phyloP scores from a whole-genome alignment of 73 alveolate species.

The Tetrahymena malaccensis region DNA sequence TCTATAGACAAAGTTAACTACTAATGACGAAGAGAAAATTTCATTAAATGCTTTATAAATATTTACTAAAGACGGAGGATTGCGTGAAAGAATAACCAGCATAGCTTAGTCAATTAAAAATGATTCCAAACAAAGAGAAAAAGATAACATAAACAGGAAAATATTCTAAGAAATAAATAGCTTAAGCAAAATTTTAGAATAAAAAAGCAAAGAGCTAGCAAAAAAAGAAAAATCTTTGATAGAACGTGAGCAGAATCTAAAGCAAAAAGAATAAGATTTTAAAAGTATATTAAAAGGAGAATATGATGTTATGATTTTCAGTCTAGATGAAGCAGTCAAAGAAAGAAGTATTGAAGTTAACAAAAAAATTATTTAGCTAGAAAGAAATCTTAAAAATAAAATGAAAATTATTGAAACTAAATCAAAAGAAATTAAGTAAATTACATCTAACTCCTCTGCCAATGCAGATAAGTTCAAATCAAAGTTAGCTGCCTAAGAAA shows the following conservation, averaged over 20 bases:
- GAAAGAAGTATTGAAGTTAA: neutral
- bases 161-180: neutral
- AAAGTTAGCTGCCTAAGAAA: neutral
- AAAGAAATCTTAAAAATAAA: neutral
- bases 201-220: neutral
- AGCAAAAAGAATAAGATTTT: neutral
- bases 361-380: neutral
- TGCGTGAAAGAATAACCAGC: neutral
- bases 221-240: neutral
- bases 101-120: neutral
- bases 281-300: neutral
- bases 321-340: neutral
- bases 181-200: neutral
- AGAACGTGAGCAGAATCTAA: neutral
- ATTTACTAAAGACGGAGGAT: neutral
- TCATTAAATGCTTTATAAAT: neutral
- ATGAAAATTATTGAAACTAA: neutral
- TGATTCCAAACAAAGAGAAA: neutral
- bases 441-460: neutral
- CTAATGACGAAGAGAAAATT: neutral
- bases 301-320: neutral
- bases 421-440: neutral
- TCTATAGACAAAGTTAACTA: neutral
- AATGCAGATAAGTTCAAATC: neutral
- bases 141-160: neutral